phyloP scores from a whole-genome alignment of 306 rosid genomes.

The Cicer arietinum region DNA sequence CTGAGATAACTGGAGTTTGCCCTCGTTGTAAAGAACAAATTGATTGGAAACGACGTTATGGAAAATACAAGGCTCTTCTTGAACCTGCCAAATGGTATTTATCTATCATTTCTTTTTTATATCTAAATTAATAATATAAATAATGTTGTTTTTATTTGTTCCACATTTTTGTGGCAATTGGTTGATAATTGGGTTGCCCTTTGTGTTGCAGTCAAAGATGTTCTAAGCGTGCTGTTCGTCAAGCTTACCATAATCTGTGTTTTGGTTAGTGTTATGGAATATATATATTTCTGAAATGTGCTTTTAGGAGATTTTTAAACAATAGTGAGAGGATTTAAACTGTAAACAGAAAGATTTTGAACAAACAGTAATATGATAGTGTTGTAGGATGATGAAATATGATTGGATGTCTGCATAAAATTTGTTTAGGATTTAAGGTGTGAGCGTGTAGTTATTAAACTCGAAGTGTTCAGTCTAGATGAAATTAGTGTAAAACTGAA shows the following conservation, averaged over 20 bases:
- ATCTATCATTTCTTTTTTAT: not conserved
- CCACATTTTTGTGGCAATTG: not conserved
- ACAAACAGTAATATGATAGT: not conserved
- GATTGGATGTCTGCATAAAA: not conserved
- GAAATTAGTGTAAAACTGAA: constrained; percentile 10
- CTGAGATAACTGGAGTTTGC: constrained; percentile 85
- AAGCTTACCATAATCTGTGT: constrained; percentile 87
- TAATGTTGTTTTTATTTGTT: not conserved
- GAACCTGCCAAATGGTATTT: constrained; percentile 84
- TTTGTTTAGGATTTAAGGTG: not conserved
- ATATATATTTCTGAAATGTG: constrained; percentile 25
- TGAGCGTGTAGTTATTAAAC: not conserved
- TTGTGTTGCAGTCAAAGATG: constrained; percentile 73
- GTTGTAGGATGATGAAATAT: constrained; percentile 9
- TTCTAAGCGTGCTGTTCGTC: constrained; percentile 84
- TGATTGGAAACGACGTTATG: constrained; percentile 93
- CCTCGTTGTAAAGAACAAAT: constrained; percentile 88
- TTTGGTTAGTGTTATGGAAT: constrained; percentile 48
- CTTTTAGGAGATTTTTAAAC: not conserved
- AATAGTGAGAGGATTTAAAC: too few relatives aligned
- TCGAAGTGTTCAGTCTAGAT: not conserved
- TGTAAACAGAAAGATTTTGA: not conserved
- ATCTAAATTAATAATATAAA: not conserved
- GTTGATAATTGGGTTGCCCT: constrained; percentile 7
- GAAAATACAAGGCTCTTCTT: constrained; percentile 80